phyloP scores from a whole-genome alignment of 2,329 filamentous ascomycete genomes.

The Curvularia hawaiiensis region DNA sequence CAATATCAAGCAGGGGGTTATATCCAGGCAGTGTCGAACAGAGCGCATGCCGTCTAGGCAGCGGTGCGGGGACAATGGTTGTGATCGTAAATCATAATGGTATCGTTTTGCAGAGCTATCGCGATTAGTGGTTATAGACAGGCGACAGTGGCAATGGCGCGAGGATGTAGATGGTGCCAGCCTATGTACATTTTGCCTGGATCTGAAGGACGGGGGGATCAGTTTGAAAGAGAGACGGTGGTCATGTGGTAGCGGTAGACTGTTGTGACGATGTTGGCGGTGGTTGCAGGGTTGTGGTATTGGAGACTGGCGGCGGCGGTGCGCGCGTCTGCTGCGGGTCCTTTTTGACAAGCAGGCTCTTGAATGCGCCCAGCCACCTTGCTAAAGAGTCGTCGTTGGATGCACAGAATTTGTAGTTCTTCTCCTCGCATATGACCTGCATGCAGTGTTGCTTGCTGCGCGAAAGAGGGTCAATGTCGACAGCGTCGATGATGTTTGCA shows the following conservation, averaged over 20 bases:
- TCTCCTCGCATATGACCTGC: conserved; percentile 93
- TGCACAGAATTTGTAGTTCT: conserved; percentile 60
- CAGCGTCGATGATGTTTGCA: conserved; percentile 80
- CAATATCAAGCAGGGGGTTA: conserved; percentile 10
- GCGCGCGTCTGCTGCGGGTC: conserved; percentile 50
- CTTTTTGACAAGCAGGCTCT: conserved; percentile 78
- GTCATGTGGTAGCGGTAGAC: conserved; percentile 13
- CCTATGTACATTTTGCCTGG: conserved; percentile 14
- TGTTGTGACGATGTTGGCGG: conserved; percentile 15
- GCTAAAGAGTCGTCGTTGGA: conserved; percentile 81
- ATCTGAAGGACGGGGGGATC: not conserved
- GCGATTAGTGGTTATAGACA: conserved; percentile 10
- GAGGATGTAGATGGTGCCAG: conserved; percentile 6
- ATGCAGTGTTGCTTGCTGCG: conserved; percentile 85
- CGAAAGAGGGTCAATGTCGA: conserved; percentile 88
- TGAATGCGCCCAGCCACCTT: conserved; percentile 86
- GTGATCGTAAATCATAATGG: conserved; percentile 6
- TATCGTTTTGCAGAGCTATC: conserved; percentile 6
- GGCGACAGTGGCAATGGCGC: not conserved
- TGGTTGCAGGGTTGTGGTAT: conserved; percentile 19
- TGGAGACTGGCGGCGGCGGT: conserved; percentile 19
- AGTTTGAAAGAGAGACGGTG: not conserved
- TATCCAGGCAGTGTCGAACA: conserved; percentile 10
- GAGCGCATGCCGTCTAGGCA: conserved; percentile 4
- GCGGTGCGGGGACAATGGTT: not conserved